Evolutionary conservation across 2,329 filamentous ascomycete genomes (phyloP).

Genomic region (Bipolaris oryzae): DNA sequence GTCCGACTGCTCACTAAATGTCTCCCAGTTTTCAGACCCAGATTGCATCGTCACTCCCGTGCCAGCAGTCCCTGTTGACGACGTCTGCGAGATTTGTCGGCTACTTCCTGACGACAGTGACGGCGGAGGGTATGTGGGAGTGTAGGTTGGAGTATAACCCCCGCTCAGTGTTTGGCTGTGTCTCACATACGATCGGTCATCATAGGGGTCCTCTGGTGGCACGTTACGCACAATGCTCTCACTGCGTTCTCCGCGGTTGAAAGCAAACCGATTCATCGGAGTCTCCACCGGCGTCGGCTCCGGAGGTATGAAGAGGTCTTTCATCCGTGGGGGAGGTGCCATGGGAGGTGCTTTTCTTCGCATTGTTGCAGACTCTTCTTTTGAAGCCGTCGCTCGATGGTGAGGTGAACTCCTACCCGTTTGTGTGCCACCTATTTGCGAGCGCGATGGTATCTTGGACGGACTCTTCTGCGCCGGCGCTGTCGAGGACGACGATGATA

Average conservation of each 20-base stretch:
- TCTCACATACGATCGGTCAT: constrained; percentile 57
- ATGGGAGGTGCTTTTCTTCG: constrained; percentile 54
- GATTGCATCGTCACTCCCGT: constrained; percentile 68
- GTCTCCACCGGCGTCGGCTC: constrained; percentile 47
- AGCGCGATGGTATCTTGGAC: constrained; percentile 71
- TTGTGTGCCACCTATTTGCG: constrained; percentile 71
- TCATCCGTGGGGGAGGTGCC: constrained; percentile 85
- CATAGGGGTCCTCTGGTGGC: constrained; percentile 82
- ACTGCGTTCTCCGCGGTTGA: constrained; percentile 55
- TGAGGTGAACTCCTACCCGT: constrained; percentile 83
- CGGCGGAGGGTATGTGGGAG: constrained; percentile 30
- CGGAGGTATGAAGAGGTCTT: constrained; percentile 71
- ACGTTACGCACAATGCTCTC: constrained; percentile 65
- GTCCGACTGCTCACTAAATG: constrained; percentile 84
- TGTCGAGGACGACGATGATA: constrained; percentile 35
- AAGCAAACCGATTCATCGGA: constrained; percentile 51
- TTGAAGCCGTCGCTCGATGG: constrained; percentile 53
- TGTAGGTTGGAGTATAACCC: constrained; percentile 34
- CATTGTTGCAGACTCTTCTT: constrained; percentile 39
- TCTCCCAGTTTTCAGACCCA: constrained; percentile 97
- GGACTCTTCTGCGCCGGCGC: constrained; percentile 57
- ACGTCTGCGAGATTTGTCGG: constrained; percentile 74
- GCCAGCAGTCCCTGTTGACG: constrained; percentile 51
- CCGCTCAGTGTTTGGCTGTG: constrained; percentile 39
- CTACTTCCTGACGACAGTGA: constrained; percentile 45